A percentile compares a stretch with the other conserved stretches of the same genome.
phyloP scores from a whole-genome alignment of 805 yeast species.

The Candida koratica region DNA sequence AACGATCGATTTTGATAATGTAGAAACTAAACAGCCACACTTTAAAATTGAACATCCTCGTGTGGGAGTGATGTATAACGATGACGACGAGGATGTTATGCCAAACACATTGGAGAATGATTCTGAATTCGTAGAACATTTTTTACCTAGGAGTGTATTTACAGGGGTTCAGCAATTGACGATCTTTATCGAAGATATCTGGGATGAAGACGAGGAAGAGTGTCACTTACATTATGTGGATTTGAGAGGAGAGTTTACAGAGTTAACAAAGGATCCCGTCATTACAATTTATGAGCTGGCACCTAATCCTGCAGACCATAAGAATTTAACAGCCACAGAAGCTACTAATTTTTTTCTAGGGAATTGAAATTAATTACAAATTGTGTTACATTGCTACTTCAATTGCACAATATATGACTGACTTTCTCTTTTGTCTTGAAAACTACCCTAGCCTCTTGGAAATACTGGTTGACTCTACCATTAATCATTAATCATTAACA shows the following conservation, averaged over 20 bases:
- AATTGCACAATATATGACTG: no score
- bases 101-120: constrained; percentile 31
- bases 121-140: constrained; percentile 73
- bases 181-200: constrained; percentile 62
- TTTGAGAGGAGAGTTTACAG: constrained; percentile 66
- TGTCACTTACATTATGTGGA: constrained; percentile 68
- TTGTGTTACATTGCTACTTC: neutral
- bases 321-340: constrained; percentile 21
- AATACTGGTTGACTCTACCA: neutral
- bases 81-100: constrained; percentile 36
- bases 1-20: constrained; percentile 69
- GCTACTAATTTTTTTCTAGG: constrained; percentile 8
- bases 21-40: constrained; percentile 45
- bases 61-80: constrained; percentile 46
- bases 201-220: constrained; percentile 42
- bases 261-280: constrained; percentile 62
- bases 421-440: neutral
- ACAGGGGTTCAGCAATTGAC: constrained; percentile 67
- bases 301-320: constrained; percentile 89
- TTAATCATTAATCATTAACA: neutral
- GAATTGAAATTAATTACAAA: constrained; percentile 1
- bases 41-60: constrained; percentile 61
- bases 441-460: neutral
- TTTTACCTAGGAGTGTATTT: constrained; percentile 69
- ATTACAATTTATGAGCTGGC: constrained; percentile 82